Evolutionary conservation across 2,329 filamentous ascomycete species (phyloP).

Genomic region (Chrysoporthe puriensis): DNA sequence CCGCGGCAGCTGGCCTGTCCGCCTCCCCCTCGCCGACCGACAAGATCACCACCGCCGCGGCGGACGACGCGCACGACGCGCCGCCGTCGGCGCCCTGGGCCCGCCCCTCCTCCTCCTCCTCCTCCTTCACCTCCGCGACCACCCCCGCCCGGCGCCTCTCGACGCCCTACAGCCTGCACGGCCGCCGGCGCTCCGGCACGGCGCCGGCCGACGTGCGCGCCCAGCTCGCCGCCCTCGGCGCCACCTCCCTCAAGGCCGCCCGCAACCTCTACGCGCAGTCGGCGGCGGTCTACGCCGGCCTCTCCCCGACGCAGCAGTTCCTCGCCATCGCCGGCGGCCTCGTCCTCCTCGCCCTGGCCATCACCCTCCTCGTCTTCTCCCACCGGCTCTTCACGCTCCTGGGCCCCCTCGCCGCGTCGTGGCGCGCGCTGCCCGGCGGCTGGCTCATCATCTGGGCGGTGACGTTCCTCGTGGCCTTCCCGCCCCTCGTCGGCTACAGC

Average conservation of each 20-base stretch:
- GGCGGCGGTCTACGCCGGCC: constrained; percentile 54
- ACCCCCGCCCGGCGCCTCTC: constrained; percentile 46
- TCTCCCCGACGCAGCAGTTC: constrained; percentile 65
- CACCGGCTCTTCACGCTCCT: constrained; percentile 79
- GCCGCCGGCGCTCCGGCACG: constrained; percentile 31
- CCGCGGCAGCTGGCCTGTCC: constrained; percentile 54
- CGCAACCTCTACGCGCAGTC: constrained; percentile 49
- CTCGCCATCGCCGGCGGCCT: constrained; percentile 57
- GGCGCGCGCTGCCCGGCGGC: constrained; percentile 74
- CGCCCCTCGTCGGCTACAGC: constrained; percentile 85
- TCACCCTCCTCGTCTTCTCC: constrained; percentile 78
- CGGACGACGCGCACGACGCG: constrained; percentile 31
- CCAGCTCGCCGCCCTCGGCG: constrained; percentile 37
- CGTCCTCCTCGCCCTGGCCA: constrained; percentile 55
- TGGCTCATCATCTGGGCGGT: constrained; percentile 76
- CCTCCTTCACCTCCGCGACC: neutral
- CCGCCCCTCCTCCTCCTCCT: constrained; percentile 25
- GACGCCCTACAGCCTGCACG: constrained; percentile 43
- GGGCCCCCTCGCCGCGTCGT: constrained; percentile 72
- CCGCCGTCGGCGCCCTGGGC: constrained; percentile 48
- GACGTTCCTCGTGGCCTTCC: constrained; percentile 79
- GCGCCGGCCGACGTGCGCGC: constrained; percentile 39
- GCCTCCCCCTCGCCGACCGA: constrained; percentile 42
- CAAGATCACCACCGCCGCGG: constrained; percentile 31
- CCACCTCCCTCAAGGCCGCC: constrained; percentile 46